Base-by-base conservation (phyloP, 768 basidiomycete genomes). In the Mycena chlorophos region DNA sequence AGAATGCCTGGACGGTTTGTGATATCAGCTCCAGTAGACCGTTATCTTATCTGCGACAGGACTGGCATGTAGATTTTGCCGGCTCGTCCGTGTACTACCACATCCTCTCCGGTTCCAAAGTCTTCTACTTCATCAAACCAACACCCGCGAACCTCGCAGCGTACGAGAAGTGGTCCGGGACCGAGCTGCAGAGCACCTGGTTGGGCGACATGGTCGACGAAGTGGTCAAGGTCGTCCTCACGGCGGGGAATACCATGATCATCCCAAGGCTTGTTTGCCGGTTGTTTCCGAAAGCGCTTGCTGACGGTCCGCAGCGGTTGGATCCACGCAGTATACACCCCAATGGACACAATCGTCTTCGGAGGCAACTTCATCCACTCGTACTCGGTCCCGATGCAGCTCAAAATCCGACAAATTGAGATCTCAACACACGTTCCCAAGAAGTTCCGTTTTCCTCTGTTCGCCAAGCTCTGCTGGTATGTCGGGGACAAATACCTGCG, bases 11-110 rank as follows among this genome's bases (percentile, higher is more conserved):
- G 93, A 99, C 96, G 58, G 95, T 94, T 62, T 66, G 86, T 75
- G n/a, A 52, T 56, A 2, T 20, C 49, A 39, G 51, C 16, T 29
- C 52, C 39, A 5, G 51, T 27, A 50, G 13, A 13, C 52, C 2
- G 14, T 40, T 47, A 28, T 13, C 42, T 54, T 30, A 40, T 54
- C 27, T n/a, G 22, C n/a, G 31, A 19, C 65, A 95, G 94, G 96
- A 98, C 67, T 98, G 95, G 97, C 96, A 99, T 66, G 78, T 98
- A 56, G 97, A 99, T 73, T 98, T 99, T 68, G 96, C 96, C 20
- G 97, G 94, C 1, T 94, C 91, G 2, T 96, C 91, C 1, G 96
- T 95, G n/a, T 98, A 96, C 70, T 98, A 98, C 66, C 94, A 98
- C 63, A 87, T 99, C 56, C 78, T 97, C 19, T 80, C 76, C 39